Percentiles rank a stretch among this genome's conserved stretches.
Conservation (phyloP, 192 early-diverging fungal species). For the Cetraspora pellucida region DNA sequence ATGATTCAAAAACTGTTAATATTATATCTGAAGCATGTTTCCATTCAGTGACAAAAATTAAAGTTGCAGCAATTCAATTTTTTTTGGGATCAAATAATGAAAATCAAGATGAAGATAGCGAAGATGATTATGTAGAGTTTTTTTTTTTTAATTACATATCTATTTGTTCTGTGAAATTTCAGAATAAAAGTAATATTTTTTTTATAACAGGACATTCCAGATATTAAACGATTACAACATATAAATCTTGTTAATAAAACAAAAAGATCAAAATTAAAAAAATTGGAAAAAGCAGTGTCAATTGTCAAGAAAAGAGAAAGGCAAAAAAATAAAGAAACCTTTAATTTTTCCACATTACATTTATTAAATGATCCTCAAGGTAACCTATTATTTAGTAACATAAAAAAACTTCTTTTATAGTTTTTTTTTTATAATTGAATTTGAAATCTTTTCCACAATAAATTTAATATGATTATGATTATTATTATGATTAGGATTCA, state of each 20-base stretch:
- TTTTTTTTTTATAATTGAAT: neutral
- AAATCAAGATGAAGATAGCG: slow-evolving; percentile 71
- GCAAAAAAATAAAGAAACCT: slow-evolving; percentile 65
- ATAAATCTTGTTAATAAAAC: slow-evolving; percentile 82
- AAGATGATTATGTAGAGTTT: slow-evolving; percentile 50
- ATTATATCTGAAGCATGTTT: slow-evolving; percentile 97
- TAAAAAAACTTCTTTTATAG: neutral
- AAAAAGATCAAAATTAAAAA: slow-evolving; percentile 74
- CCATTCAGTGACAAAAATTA: slow-evolving; percentile 87
- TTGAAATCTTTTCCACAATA: neutral
- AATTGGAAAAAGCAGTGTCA: slow-evolving; percentile 79
- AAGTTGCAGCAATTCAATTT: slow-evolving; percentile 91
- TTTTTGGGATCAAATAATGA: slow-evolving; percentile 85
- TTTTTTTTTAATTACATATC: no score
- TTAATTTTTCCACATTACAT: slow-evolving; percentile 94
- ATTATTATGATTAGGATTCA: slow-evolving; percentile 60
- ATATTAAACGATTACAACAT: slow-evolving; percentile 80
- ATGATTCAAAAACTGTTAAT: slow-evolving; percentile 98
- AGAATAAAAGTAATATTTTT: no score
- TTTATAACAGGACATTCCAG: slow-evolving; percentile 46
- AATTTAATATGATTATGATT: slow-evolving; percentile 3
- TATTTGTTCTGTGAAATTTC: no score
- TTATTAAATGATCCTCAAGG: slow-evolving; percentile 96
- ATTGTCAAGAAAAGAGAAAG: slow-evolving; percentile 70
- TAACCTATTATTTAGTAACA: neutral